These are phyloP conservation scores for Beta corolliflora DNA, from an alignment of 179 eudicot genomes.

Conservation along the genomic window DNA sequence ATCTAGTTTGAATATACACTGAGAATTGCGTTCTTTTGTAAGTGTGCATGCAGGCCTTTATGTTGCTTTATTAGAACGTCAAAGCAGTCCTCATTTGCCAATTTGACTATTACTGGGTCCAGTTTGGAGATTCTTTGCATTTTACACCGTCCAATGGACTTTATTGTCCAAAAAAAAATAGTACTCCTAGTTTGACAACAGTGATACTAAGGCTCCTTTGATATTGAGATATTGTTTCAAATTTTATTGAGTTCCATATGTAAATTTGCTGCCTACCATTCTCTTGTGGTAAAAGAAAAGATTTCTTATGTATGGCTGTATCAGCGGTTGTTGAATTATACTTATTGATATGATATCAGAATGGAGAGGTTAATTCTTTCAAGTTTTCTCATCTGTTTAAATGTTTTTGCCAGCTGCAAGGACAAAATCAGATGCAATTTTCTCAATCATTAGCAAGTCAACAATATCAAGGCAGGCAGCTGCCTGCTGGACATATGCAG, in stretches of 20 bases:
- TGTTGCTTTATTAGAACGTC: background rate
- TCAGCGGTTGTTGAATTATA: background rate
- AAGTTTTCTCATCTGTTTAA: slow-evolving; percentile 17
- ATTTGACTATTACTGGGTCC: background rate
- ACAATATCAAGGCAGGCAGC: slow-evolving; percentile 88
- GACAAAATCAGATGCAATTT: slow-evolving; percentile 85
- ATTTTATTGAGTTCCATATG: background rate
- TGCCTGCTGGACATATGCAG: slow-evolving; percentile 67
- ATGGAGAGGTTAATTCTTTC: background rate
- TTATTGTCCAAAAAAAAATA: background rate
- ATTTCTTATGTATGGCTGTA: background rate
- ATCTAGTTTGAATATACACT: background rate
- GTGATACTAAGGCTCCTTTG: background rate
- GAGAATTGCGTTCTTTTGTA: background rate
- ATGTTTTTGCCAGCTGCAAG: slow-evolving; percentile 57
- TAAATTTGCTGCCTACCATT: background rate
- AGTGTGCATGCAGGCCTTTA: too few species aligned
- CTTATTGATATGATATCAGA: background rate
- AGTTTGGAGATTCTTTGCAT: background rate
- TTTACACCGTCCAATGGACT: background rate
- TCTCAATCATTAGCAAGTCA: slow-evolving; percentile 78
- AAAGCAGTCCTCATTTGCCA: background rate
- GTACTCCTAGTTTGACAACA: background rate
- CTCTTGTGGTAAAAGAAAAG: background rate
- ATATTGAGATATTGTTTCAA: background rate